phyloP scores from a whole-genome alignment of 1,284 basidiomycete genomes.

The Ganoderma resinaceum region DNA sequence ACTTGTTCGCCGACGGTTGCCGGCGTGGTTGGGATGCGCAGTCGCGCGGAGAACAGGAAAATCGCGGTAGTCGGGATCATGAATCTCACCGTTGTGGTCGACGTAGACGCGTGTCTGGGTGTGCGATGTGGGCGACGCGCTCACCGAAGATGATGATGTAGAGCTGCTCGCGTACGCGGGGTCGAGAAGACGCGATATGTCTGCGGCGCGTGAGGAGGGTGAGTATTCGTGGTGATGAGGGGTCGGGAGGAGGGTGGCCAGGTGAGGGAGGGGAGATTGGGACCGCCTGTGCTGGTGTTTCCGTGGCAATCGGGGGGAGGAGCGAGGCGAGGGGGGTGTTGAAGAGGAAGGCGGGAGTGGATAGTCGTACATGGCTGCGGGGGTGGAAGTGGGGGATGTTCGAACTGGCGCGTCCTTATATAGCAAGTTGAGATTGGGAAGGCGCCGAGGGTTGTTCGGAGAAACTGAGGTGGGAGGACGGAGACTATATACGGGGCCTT shows the following conservation, averaged over 20 bases:
- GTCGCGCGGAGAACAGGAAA: slow-evolving; percentile 54
- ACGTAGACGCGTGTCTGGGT: slow-evolving; percentile 53
- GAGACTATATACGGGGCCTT: slow-evolving; percentile 20
- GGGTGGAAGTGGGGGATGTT: slow-evolving; percentile 15
- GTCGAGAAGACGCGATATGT: slow-evolving; percentile 69
- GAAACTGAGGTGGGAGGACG: slow-evolving; percentile 18
- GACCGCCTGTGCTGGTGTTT: slow-evolving; percentile 32
- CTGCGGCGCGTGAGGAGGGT: slow-evolving; percentile 50
- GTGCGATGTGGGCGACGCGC: slow-evolving; percentile 39
- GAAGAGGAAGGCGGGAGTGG: slow-evolving; percentile 25
- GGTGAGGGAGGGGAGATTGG: slow-evolving; percentile 38
- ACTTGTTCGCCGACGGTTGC: slow-evolving; percentile 34
- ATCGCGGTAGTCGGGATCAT: slow-evolving; percentile 73
- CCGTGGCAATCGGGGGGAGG: slow-evolving; percentile 20
- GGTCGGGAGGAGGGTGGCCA: slow-evolving; percentile 39
- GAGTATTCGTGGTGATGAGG: slow-evolving; percentile 38
- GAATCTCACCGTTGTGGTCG: slow-evolving; percentile 66
- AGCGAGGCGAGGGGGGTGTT: slow-evolving; percentile 18
- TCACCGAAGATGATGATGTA: slow-evolving; percentile 42
- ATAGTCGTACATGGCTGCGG: slow-evolving; percentile 34
- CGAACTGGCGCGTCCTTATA: slow-evolving; percentile 16
- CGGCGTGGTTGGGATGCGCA: slow-evolving; percentile 28
- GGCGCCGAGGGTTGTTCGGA: slow-evolving; percentile 21
- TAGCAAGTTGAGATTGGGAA: slow-evolving; percentile 25
- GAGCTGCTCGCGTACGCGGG: slow-evolving; percentile 58